A percentile compares a stretch with the other conserved stretches of the same genome.
Evolutionary conservation across 192 early-diverging fungal genomes (phyloP).

Genomic region (Radiomyces spectabilis): DNA sequence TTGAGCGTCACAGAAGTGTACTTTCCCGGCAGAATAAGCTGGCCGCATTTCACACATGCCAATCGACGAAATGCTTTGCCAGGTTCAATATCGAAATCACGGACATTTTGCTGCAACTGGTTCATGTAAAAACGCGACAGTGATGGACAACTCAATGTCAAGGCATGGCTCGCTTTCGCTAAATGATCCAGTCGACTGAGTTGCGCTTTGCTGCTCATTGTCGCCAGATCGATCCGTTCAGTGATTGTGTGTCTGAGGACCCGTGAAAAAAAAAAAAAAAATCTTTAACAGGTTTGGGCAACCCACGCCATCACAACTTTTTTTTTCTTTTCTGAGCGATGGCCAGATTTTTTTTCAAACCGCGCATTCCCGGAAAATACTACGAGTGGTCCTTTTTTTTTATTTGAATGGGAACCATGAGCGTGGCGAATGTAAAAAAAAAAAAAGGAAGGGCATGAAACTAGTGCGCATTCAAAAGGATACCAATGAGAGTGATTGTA

Average conservation of each 20-base stretch:
- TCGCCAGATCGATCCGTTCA: not conserved
- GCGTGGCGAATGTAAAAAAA: too few species aligned
- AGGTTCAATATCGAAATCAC: not conserved
- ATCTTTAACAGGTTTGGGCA: too few species aligned
- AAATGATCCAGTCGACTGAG: not conserved
- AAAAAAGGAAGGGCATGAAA: too few species aligned
- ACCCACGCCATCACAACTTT: too few species aligned
- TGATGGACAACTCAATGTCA: not conserved
- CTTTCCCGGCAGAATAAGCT: not conserved
- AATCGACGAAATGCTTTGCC: not conserved
- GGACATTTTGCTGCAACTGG: not conserved
- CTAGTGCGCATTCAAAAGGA: too few species aligned
- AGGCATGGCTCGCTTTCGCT: not conserved
- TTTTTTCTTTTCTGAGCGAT: too few species aligned
- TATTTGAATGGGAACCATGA: too few species aligned
- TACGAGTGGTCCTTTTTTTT: too few species aligned
- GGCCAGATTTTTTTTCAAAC: too few species aligned
- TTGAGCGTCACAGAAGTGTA: not conserved
- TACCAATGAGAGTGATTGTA: too few species aligned
- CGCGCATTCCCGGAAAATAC: too few species aligned
- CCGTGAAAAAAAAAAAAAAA: constrained; percentile 5
- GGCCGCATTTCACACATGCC: not conserved
- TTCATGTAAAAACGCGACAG: not conserved
- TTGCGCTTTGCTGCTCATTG: not conserved
- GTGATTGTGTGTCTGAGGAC: not conserved